Base-by-base conservation (phyloP, 2,329 filamentous ascomycete genomes). In the Ceratocystis colombiana region DNA sequence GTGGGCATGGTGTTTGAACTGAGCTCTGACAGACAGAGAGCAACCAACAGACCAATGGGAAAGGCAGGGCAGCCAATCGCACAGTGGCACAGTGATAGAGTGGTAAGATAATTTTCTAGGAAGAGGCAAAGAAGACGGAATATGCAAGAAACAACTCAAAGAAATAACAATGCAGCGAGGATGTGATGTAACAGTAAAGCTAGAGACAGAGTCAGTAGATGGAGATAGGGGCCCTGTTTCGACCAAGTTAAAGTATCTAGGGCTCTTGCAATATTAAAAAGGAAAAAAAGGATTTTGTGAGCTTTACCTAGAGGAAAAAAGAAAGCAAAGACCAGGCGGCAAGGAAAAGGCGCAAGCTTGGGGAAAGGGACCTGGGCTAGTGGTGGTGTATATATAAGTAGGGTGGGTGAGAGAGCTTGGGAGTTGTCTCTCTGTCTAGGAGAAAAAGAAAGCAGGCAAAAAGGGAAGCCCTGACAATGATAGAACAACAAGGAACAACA, bases 1-100 rank as follows among this genome's bases (percentile, higher is more conserved):
- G 82, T 84, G 78, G 84, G 82, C 81, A 84, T 84, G 77, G 77
- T 84, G 57, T 30, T 30, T 75, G 71, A 72, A 72, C 72, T 44
- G 20, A 25, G 20, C 20, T 53, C 12, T 53, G 3, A 22, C 20
- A 25, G 20, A 25, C 20, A 25, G 12, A 20, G 25, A 25, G 20
- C 48, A 28, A 25, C 48, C 48, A 53, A 53, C 20, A 53, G 48
- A 37, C 41, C 25, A 25, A n/a, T 10, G 37, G 41, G 44, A 17
- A 50, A 28, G 45, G 28, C 53, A 66, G 30, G 44, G 22, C 22
- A 22, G 44, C 41, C 22, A 53, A 25, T 45, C 50, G 30, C 64
- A 30, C 44, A 53, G 45, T 37, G 33, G 33, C 7, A 20, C 25
- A 61, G 25, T 30, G 30, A 37, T 33, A 20, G 17, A 44, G n/a